phyloP scores from a whole-genome alignment of 2,329 filamentous ascomycete species.

The Hortaea sp. region DNA sequence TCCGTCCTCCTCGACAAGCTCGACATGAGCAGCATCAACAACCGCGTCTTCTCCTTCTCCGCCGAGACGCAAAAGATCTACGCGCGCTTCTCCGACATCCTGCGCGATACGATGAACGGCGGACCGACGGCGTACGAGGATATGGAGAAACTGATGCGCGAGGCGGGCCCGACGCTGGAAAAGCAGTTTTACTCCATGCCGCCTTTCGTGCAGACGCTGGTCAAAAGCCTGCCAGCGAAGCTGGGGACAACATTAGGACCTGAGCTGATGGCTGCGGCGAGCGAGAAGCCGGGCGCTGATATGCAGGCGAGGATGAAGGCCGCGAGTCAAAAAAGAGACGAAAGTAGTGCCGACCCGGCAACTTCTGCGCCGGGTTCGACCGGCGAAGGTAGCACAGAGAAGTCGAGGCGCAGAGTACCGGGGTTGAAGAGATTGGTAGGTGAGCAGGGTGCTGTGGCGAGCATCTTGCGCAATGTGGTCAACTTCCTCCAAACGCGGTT shows the following conservation, averaged over 20 bases:
- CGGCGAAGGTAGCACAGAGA: conserved; percentile 22
- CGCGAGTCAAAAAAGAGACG: conserved; percentile 21
- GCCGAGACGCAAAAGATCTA: conserved; percentile 74
- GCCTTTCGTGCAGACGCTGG: conserved; percentile 70
- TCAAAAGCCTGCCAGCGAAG: conserved; percentile 74
- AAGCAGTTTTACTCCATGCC: conserved; percentile 61
- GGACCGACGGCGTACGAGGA: conserved; percentile 90
- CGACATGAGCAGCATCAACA: conserved; percentile 74
- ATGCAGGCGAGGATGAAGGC: conserved; percentile 24
- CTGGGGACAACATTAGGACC: conserved; percentile 66
- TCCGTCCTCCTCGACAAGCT: conserved; percentile 70
- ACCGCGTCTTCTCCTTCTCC: conserved; percentile 75
- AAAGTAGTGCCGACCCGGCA: neutral
- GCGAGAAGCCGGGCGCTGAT: conserved; percentile 51
- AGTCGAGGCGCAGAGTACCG: conserved; percentile 56
- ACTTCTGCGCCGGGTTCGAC: conserved; percentile 1
- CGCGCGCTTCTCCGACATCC: conserved; percentile 73
- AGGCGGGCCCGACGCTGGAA: conserved; percentile 54
- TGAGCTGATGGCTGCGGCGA: conserved; percentile 71
- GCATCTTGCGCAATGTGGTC: conserved; percentile 81
- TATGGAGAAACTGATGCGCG: conserved; percentile 58
- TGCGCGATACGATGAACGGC: conserved; percentile 86
- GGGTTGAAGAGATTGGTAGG: conserved; percentile 71
- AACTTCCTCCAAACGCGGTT: conserved; percentile 78
- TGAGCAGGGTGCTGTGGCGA: conserved; percentile 76